Evolutionary conservation across 2,329 filamentous ascomycete genomes (phyloP), one percentile per base, ranked within the genome.

Genomic region (Trichoderma citrinoviride): DNA sequence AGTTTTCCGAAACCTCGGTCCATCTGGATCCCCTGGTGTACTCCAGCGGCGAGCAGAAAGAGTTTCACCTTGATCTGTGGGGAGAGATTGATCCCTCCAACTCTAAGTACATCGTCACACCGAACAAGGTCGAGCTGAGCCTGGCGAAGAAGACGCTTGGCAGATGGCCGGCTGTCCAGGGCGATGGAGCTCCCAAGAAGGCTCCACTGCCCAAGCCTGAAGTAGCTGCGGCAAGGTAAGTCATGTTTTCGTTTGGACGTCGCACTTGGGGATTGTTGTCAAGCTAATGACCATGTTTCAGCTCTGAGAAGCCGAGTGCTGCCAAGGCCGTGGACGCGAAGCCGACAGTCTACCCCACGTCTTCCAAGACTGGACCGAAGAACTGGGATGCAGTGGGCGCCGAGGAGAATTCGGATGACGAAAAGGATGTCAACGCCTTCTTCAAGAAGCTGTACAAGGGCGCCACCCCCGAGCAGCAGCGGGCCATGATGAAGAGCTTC

Each of bases 401-500:
- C 0, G 80, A 81, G 0, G 82, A 84, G 14, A 65, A 67, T 17
- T 64, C 61, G 1, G 82, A 86, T 1, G 87, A 87, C 10, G 82
- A 84, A 0, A 82, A 85, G 67, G 86, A 90, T 29, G 87, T 93
- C 8, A 90, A 96, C 71, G 74, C 77, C 12, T 98, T 97, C 79
- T 99, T 99, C 82, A 95, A 96, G 82, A 88, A 90, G 72, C 81
- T 99, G 1, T 98, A 94, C 79, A 87, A 90, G 68, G 82, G 81
- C 41, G 88, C 92, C 0, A 87, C 90, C 55, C 86, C 89, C 0
- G 94, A 99, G 71, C 91, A 92, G 65, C 87, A 88, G 73, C 87
- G 93, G 2, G 95, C 95, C 8, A 99, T 99, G 95, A 92, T 96
- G 87, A 99, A 99, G 85, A 96, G 92, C 74, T 98, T 92, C 73